Base-by-base conservation (phyloP, 2,329 filamentous ascomycete species). In the Raffaelea ambrosiae region DNA sequence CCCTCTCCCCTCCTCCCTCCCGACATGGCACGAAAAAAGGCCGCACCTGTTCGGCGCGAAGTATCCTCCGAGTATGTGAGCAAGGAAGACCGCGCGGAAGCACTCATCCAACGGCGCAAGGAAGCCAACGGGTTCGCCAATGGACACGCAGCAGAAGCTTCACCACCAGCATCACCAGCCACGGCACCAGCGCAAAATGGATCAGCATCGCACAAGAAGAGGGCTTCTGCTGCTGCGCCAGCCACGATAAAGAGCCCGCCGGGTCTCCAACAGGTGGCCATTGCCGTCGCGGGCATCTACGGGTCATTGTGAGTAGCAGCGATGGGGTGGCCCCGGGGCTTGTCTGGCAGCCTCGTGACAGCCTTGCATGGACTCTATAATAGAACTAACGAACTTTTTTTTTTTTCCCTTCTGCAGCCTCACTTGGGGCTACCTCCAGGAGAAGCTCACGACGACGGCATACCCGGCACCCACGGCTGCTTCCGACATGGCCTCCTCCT, bases 361-460 rank as follows among this genome's bases (percentile, higher is more conserved):
- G n/a, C n/a, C n/a, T n/a, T n/a, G n/a, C n/a, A n/a, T n/a, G n/a
- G n/a, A n/a, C n/a, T n/a, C n/a, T n/a, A n/a, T n/a, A n/a, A n/a
- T n/a, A n/a, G n/a, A n/a, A n/a, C n/a, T n/a, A n/a, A n/a, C n/a
- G n/a, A n/a, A n/a, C n/a, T n/a, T n/a, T n/a, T n/a, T n/a, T n/a
- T n/a, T n/a, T n/a, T n/a, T n/a, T n/a, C n/a, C n/a, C n/a, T n/a
- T n/a, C n/a, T n/a, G n/a, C n/a, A 89, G 91, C 70, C 72, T 98
- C 46, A 94, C 90, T 31, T 98, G 93, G 93, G 93, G 87, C 21
- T 83, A 95, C 55, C 84, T 98, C 52, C 93, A 98, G 74, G 93
- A 98, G 68, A 89, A 93, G 59, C 88, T 98, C 60, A 97, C 93
- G 23, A 98, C 93, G 14, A 97, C 89, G 11, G 76, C 81, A 8